A percentile compares a stretch with the other conserved stretches of the same genome.
Evolutionary conservation across 2,329 filamentous ascomycete species (phyloP).

Genomic region (Hypoxylon sp.): DNA sequence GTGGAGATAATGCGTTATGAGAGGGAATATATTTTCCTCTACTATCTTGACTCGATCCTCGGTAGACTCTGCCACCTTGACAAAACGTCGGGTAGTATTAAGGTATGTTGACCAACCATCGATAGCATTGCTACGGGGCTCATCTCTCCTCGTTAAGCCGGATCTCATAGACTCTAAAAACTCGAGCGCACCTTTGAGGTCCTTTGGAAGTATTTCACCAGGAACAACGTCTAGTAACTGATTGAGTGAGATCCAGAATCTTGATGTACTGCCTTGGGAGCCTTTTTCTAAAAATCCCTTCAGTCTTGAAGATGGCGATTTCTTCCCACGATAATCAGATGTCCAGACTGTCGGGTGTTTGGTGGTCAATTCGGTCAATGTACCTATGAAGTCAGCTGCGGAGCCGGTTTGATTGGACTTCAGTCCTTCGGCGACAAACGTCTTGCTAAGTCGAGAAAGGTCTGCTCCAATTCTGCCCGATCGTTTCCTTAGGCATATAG

Average conservation of each 20-base stretch:
- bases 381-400: constrained; percentile 72
- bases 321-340: constrained; percentile 61
- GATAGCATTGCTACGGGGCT: constrained; percentile 72
- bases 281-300: constrained; percentile 81
- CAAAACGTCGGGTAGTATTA: constrained; percentile 65
- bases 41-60: constrained; percentile 57
- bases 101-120: constrained; percentile 81
- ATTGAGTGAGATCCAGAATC: constrained; percentile 77
- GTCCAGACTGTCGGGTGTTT: constrained; percentile 78
- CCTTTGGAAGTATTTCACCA: constrained; percentile 58
- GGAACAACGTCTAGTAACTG: constrained; percentile 70
- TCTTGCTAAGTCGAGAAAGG: constrained; percentile 60
- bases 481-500: constrained; percentile 56
- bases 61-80: constrained; percentile 54
- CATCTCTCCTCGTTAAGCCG: constrained; percentile 78
- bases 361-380: constrained; percentile 72
- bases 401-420: constrained; percentile 78
- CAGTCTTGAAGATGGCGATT: constrained; percentile 64
- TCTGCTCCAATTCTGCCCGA: constrained; percentile 58
- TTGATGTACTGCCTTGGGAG: constrained; percentile 76
- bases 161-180: constrained; percentile 73
- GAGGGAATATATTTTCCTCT: constrained; percentile 60
- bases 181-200: constrained; percentile 62
- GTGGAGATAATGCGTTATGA: constrained; percentile 64
- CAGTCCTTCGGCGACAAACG: constrained; percentile 77